These are phyloP conservation scores for Aegilops sharonensis DNA, from an alignment of 176 grass and related monocot species.

Conservation along the genomic window DNA sequence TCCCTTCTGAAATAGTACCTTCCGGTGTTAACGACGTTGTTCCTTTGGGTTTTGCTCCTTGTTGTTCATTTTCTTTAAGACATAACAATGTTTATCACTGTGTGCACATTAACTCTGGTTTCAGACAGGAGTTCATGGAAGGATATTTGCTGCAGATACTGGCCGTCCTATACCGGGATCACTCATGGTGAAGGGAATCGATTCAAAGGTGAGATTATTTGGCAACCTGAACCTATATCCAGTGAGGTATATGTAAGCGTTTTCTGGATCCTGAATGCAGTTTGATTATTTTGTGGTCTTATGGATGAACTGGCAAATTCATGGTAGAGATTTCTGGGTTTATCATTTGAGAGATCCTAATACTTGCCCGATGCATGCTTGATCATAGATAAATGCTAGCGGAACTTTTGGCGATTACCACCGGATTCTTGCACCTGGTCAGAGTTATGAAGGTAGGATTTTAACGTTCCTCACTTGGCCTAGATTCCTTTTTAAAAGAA, in stretches of 20 bases:
- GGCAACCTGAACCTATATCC: background rate
- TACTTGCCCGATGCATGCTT: background rate
- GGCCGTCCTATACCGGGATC: constrained; percentile 67
- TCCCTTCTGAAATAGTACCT: background rate
- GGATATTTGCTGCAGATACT: constrained; percentile 80
- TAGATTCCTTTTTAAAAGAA: no score
- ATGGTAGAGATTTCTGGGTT: background rate
- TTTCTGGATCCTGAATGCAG: background rate
- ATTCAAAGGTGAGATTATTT: constrained; percentile 57
- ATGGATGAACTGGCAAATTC: background rate
- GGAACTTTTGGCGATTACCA: constrained; percentile 78
- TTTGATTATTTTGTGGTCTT: background rate
- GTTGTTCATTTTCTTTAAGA: background rate
- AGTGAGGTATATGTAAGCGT: background rate
- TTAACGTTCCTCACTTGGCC: background rate
- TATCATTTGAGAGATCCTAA: constrained; percentile 2
- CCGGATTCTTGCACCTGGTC: constrained; percentile 67
- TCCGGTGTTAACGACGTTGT: background rate
- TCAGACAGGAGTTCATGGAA: constrained; percentile 94
- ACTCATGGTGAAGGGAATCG: constrained; percentile 63
- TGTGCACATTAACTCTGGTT: constrained; percentile 30
- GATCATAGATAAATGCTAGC: constrained; percentile 59
- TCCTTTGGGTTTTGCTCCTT: background rate
- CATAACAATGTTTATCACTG: background rate
- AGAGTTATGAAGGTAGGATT: constrained; percentile 68